Conservation (phyloP, 495 filamentous ascomycete genomes). For the Daldinia concentrica region DNA sequence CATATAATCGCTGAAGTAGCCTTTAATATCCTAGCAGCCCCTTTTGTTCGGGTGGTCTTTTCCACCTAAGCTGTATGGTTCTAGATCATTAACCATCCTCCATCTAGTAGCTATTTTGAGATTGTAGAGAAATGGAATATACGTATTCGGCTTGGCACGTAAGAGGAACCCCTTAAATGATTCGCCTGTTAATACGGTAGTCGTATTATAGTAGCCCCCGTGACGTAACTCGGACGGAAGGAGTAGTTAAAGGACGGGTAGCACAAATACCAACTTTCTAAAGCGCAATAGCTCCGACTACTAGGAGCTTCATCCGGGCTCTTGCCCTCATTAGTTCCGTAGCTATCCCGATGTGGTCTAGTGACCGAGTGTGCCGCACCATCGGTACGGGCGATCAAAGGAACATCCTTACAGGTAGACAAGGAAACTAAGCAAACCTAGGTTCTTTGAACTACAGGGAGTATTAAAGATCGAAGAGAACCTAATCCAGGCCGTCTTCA, state of each 20-base stretch:
- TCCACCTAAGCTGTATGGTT: background rate
- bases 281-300: background rate
- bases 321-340: constrained; percentile 5
- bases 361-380: background rate
- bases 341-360: background rate
- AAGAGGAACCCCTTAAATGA: background rate
- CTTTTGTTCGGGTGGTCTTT: too few species aligned
- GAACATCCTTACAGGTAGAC: background rate
- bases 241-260: background rate
- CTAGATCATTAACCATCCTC: too few species aligned
- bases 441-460: constrained; percentile 20
- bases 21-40: background rate
- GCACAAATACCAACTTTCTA: background rate
- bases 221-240: background rate
- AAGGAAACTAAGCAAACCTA: constrained; percentile 7
- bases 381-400: constrained; percentile 20
- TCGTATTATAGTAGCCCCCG: background rate
- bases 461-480: constrained; percentile 27
- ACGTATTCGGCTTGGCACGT: background rate
- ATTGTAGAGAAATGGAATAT: background rate
- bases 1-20: background rate
- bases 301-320: background rate
- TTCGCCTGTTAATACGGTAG: background rate
- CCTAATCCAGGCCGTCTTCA: background rate
- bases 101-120: too few species aligned